A percentile compares a stretch with the other conserved stretches of the same genome.
Evolutionary conservation across 805 yeast species (phyloP).

Genomic region (Candida tallmaniae): DNA sequence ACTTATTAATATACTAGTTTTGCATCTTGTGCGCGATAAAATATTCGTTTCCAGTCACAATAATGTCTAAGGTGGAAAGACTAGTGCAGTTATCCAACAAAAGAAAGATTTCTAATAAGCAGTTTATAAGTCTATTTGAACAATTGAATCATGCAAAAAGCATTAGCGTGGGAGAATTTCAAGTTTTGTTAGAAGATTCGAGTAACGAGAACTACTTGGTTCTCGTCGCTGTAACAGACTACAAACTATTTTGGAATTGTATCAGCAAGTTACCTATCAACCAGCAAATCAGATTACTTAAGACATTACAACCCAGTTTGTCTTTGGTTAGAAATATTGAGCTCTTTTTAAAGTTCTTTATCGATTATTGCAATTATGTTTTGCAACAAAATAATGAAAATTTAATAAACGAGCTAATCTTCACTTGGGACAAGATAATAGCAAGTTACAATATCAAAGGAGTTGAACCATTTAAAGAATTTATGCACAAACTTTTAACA

Average conservation of each 20-base stretch:
- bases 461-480: slow-evolving; percentile 4
- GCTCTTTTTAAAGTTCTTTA: slow-evolving; percentile 4
- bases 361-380: slow-evolving; percentile 8
- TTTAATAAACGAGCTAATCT: slow-evolving; percentile 11
- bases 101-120: slow-evolving; percentile 15
- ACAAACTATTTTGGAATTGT: slow-evolving; percentile 9
- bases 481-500: slow-evolving; percentile 5
- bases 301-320: slow-evolving; percentile 8
- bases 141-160: slow-evolving; percentile 21
- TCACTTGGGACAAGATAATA: slow-evolving; percentile 9
- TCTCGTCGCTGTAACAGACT: slow-evolving; percentile 2
- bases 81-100: slow-evolving; percentile 10
- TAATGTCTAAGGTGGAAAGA: slow-evolving; percentile 1
- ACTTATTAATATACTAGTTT: too few relatives aligned
- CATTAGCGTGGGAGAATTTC: slow-evolving; percentile 21
- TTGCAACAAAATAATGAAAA: slow-evolving; percentile 10
- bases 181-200: slow-evolving; percentile 20
- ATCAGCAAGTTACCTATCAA: slow-evolving; percentile 8
- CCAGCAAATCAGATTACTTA: slow-evolving; percentile 11
- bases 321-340: slow-evolving; percentile 7
- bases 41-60: too few relatives aligned
- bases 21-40: too few relatives aligned
- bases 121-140: slow-evolving; percentile 23
- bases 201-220: slow-evolving; percentile 11
- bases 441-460: slow-evolving; percentile 6